Conservation (phyloP, 495 filamentous ascomycete genomes). For the Penicillium chermesinum region DNA sequence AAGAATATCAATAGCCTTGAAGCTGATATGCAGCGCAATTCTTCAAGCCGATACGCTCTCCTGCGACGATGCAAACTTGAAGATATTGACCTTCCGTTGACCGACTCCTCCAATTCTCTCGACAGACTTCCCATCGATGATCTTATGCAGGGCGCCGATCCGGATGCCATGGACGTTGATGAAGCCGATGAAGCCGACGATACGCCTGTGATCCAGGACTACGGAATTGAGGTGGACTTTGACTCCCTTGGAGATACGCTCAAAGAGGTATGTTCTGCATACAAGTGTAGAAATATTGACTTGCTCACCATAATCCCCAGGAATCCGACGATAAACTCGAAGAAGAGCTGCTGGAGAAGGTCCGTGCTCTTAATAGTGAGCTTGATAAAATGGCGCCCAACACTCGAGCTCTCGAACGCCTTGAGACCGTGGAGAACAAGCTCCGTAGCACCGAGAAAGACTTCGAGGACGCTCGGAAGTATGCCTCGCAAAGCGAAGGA, state of each 20-base stretch:
- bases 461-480: conserved; percentile 74
- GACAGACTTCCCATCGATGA: conserved; percentile 87
- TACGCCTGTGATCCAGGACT: conserved; percentile 62
- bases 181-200: conserved; percentile 49
- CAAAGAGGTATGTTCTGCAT: conserved; percentile 55
- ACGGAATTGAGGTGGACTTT: conserved; percentile 91
- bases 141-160: conserved; percentile 58
- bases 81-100: conserved; percentile 80
- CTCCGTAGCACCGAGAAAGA: conserved; percentile 82
- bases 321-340: conserved; percentile 66
- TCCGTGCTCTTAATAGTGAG: conserved; percentile 65
- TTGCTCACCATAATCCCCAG: conserved; percentile 39
- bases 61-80: conserved; percentile 90
- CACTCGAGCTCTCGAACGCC: conserved; percentile 89
- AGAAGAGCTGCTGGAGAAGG: conserved; percentile 72
- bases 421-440: conserved; percentile 77
- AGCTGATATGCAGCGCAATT: conserved; percentile 74
- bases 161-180: conserved; percentile 85
- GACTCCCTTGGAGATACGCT: conserved; percentile 79
- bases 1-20: conserved; percentile 76
- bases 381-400: conserved; percentile 94
- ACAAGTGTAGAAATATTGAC: neutral
- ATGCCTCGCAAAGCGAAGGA: conserved; percentile 71
- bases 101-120: conserved; percentile 64
- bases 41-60: conserved; percentile 73